phyloP scores from a whole-genome alignment of 2,329 filamentous ascomycete species.

The Aquanectria penicillioides region DNA sequence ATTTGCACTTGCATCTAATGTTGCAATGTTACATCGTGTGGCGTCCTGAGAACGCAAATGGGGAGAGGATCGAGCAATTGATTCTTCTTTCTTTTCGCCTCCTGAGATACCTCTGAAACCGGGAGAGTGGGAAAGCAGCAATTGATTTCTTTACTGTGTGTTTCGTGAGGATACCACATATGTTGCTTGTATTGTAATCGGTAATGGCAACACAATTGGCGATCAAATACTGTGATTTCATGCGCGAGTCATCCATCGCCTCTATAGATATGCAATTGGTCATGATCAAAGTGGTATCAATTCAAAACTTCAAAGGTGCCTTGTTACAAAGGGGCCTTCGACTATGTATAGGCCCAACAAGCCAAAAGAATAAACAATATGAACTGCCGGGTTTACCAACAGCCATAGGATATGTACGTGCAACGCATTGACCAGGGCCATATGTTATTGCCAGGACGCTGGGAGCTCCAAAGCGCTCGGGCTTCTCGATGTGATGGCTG shows the following conservation, averaged over 20 bases:
- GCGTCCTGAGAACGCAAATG: no score
- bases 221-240: no score
- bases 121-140: no score
- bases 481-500: neutral
- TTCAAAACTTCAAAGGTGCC: constrained; percentile 28
- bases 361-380: neutral
- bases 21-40: no score
- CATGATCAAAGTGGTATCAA: constrained; percentile 40
- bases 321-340: constrained; percentile 20
- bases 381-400: neutral
- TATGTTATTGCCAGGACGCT: neutral
- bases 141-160: no score
- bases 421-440: constrained; percentile 1
- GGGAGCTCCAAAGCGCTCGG: neutral
- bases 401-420: constrained; percentile 22
- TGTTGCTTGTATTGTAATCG: no score
- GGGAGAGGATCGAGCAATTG: no score
- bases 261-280: neutral
- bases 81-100: neutral
- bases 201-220: no score
- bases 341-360: constrained; percentile 17
- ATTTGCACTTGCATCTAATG: no score
- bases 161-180: no score
- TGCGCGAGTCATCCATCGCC: no score
- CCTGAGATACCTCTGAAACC: no score